Base-by-base conservation (phyloP, 2,329 filamentous ascomycete species). In the Xylaria sp. region DNA sequence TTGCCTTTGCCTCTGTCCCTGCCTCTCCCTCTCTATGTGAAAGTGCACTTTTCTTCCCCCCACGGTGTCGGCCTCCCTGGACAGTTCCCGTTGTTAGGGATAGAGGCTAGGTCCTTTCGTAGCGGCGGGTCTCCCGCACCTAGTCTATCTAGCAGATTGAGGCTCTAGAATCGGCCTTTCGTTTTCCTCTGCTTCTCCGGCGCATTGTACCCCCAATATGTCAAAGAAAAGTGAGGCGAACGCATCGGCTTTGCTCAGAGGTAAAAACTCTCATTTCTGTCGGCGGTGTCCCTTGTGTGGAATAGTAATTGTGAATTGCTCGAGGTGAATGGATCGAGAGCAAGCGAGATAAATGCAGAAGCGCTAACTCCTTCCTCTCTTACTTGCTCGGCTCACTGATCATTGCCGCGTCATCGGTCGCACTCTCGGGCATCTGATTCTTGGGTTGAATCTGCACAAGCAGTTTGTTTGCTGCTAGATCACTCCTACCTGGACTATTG, bases 401-500 rank as follows among this genome's bases (percentile, higher is more conserved):
- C n/a, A 71, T 75, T 57, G 74, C 73, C 59, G 70, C 71, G 31
- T 67, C 64, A 51, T 70, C 73, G 31, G 61, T 73, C 56, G 61
- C 64, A 56, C 58, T 59, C 63, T 72, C 71, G 23, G 63, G 70
- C 25, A 71, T 75, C 65, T 71, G 72, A 45, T 56, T 58, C 55
- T 56, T 73, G 58, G 58, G 65, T 60, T 14, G 73, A 71, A 12
- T 73, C 73, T 60, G 64, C 72, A 19, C 61, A 59, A 35, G 68
- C 63, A 11, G 75, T 76, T 17, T 65, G 76, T 58, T 72, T 74
- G 75, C 62, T 64, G 63, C 28, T 62, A 70, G 60, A 70, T 78
- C 57, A 67, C 73, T 64, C 72, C 40, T 77, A 78, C 67, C 71
- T 70, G 28, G 72, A 72, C 28, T 77, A 76, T 72, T 76, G 75